Evolutionary conservation across 2,329 filamentous ascomycete genomes (phyloP).

Genomic region (Cytospora piceae): DNA sequence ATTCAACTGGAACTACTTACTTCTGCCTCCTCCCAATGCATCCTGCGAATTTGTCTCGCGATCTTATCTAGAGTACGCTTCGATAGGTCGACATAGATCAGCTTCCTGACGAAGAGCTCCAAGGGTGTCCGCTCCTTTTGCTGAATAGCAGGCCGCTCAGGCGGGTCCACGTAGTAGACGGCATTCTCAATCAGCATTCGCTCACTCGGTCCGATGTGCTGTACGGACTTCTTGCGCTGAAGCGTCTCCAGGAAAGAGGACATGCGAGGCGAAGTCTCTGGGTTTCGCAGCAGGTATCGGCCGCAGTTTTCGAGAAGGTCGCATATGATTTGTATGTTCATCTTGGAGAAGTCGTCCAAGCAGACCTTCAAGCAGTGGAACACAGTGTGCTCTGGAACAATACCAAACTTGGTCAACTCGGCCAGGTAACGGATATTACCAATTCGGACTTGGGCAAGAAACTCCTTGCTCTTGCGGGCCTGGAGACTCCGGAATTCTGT

Average conservation of each 20-base stretch:
- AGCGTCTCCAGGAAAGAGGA: conserved; percentile 90
- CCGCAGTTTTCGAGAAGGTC: conserved; percentile 96
- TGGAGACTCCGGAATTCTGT: conserved; percentile 97
- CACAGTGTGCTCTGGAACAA: conserved; percentile 97
- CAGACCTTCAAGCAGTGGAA: conserved; percentile 99
- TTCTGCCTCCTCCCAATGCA: conserved; percentile 96
- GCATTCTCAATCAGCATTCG: conserved; percentile 98
- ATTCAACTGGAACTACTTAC: conserved; percentile 45
- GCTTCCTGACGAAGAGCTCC: conserved; percentile 88
- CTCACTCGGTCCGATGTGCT: conserved; percentile 93
- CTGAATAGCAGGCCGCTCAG: conserved; percentile 88
- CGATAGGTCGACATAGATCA: conserved; percentile 91
- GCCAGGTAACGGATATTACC: conserved; percentile 97
- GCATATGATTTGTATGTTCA: conserved; percentile 99
- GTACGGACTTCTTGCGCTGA: conserved; percentile 92
- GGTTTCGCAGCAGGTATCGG: conserved; percentile 87
- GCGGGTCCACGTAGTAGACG: conserved; percentile 96
- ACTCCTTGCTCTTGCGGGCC: conserved; percentile 96
- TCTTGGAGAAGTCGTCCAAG: conserved; percentile 94
- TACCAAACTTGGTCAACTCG: conserved; percentile 96
- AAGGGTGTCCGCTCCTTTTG: conserved; percentile 95
- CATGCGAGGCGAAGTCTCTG: conserved; percentile 93
- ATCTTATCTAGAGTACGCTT: conserved; percentile 94
- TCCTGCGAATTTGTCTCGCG: conserved; percentile 88
- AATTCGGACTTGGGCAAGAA: conserved; percentile 89